Percentiles rank a stretch among this genome's conserved stretches.
phyloP scores from a whole-genome alignment of 495 filamentous ascomycete species.

The Daldinia decipiens region DNA sequence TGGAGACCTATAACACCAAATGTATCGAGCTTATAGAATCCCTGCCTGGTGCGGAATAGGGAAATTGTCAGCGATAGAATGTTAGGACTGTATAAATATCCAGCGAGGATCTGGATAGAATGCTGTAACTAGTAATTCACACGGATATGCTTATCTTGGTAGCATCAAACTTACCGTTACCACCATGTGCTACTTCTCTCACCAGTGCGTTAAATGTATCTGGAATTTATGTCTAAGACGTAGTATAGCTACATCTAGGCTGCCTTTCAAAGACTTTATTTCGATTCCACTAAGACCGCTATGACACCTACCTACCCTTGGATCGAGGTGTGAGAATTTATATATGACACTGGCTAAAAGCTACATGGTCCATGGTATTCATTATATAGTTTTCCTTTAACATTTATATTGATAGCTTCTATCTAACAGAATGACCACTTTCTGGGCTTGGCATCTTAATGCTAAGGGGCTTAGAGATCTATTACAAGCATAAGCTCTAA shows the following conservation, averaged over 20 bases:
- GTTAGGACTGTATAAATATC: no score
- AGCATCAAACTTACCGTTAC: no score
- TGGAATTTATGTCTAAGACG: no score
- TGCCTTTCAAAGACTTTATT: not conserved
- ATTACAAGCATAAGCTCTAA: not conserved
- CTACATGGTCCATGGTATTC: not conserved
- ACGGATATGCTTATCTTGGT: no score
- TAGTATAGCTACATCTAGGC: no score
- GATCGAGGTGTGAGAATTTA: not conserved
- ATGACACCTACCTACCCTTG: not conserved
- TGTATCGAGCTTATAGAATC: slow-evolving; percentile 19
- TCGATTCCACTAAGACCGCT: not conserved
- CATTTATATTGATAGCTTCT: not conserved
- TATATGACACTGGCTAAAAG: not conserved
- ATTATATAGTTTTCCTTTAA: not conserved
- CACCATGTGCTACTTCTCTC: no score
- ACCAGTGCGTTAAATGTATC: no score
- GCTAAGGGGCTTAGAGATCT: not conserved
- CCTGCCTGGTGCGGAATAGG: slow-evolving; percentile 1
- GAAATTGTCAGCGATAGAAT: not conserved
- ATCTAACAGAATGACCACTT: slow-evolving; percentile 23
- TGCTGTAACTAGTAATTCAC: not conserved
- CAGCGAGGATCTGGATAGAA: not conserved
- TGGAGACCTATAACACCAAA: not conserved
- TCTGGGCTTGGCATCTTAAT: slow-evolving; percentile 56